Percentiles rank a stretch among this genome's conserved stretches.
Conservation (phyloP, 1,284 basidiomycete genomes). For the Athelia psychrophila region DNA sequence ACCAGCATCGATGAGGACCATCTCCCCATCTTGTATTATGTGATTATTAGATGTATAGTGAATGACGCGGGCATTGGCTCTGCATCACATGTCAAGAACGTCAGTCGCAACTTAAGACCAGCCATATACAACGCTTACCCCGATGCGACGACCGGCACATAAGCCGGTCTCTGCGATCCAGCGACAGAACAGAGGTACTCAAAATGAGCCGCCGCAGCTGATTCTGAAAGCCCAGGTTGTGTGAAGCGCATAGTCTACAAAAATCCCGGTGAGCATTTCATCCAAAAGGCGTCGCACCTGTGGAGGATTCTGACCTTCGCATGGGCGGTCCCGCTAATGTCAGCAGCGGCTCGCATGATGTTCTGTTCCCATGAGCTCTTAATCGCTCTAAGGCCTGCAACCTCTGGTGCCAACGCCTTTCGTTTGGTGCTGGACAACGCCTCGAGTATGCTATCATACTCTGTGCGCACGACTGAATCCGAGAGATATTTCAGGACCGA, state of each 20-base stretch:
- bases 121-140: conserved; percentile 50
- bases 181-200: conserved; percentile 79
- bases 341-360: conserved; percentile 73
- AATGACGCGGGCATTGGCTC: conserved; percentile 84
- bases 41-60: conserved; percentile 93
- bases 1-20: conserved; percentile 87
- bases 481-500: conserved; percentile 49
- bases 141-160: conserved; percentile 93
- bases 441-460: conserved; percentile 53
- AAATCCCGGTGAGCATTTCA: not conserved
- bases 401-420: conserved; percentile 52
- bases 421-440: conserved; percentile 45
- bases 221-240: conserved; percentile 68
- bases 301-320: conserved; percentile 55
- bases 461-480: conserved; percentile 32
- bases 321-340: conserved; percentile 74
- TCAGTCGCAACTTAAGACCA: not conserved
- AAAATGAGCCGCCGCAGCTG: conserved; percentile 80
- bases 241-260: conserved; percentile 82
- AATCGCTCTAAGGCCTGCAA: conserved; percentile 61
- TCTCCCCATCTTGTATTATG: conserved; percentile 65
- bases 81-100: conserved; percentile 26
- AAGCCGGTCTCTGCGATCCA: conserved; percentile 85
- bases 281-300: not conserved
- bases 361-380: conserved; percentile 71